phyloP scores from a whole-genome alignment of 2,329 filamentous ascomycete species.

The Diaporthe vaccinii region DNA sequence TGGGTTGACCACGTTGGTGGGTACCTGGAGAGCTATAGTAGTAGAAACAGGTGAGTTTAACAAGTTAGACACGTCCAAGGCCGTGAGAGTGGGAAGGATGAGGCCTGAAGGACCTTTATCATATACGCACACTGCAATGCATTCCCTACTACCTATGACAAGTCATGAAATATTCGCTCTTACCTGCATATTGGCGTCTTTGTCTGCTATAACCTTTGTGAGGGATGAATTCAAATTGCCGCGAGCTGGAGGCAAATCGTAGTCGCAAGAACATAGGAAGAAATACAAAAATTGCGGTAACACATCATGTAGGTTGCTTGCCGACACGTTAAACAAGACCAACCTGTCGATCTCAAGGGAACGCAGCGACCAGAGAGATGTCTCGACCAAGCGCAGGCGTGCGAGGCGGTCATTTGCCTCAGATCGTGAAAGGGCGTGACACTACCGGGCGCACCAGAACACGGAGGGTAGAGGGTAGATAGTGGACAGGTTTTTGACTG shows the following conservation, averaged over 20 bases:
- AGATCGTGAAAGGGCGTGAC: background rate
- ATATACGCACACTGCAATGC: background rate
- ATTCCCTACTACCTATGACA: background rate
- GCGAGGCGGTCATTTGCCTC: background rate
- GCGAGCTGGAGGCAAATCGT: background rate
- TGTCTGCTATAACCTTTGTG: background rate
- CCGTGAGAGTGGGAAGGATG: background rate
- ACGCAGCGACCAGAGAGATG: background rate
- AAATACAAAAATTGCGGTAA: background rate
- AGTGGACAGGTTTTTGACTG: conserved; percentile 1
- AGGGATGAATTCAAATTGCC: background rate
- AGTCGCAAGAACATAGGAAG: background rate
- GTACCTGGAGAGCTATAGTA: background rate
- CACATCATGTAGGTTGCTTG: background rate
- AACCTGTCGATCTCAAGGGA: background rate
- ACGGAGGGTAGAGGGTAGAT: background rate
- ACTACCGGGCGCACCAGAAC: too few relatives aligned
- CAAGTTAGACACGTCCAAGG: background rate
- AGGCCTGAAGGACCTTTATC: background rate
- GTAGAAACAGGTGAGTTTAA: background rate
- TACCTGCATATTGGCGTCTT: background rate
- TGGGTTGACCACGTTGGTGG: too few relatives aligned
- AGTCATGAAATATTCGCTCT: background rate
- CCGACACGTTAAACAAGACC: too few relatives aligned
- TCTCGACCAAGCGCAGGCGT: too few relatives aligned